A percentile compares a stretch with the other conserved stretches of the same genome.
phyloP scores from a whole-genome alignment of 371 early-diverging fungal genomes.

The Gilbertella persicaria region DNA sequence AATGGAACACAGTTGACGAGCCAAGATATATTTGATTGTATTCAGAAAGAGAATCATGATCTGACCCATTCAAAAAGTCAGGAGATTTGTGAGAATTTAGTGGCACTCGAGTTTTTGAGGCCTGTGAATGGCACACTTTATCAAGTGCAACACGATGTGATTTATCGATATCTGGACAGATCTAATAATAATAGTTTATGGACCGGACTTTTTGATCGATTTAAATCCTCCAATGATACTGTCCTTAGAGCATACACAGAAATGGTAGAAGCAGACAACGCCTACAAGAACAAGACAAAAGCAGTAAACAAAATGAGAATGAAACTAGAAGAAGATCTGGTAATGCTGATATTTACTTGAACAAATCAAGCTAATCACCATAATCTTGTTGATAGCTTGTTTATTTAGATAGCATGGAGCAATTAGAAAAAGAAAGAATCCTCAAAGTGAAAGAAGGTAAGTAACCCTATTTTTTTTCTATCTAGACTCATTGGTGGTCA shows the following conservation, averaged over 20 bases:
- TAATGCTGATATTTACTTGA: not conserved
- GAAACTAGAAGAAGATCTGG: constrained; percentile 62
- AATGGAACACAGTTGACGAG: constrained; percentile 15
- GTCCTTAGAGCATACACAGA: constrained; percentile 12
- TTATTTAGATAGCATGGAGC: constrained; percentile 62
- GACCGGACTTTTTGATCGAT: not conserved
- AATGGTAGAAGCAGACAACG: constrained; percentile 58
- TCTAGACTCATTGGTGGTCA: constrained; percentile 20
- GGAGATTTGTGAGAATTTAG: constrained; percentile 17
- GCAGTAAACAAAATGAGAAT: constrained; percentile 60
- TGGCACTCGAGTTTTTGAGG: constrained; percentile 11
- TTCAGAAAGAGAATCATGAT: constrained; percentile 1
- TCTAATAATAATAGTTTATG: constrained; percentile 1
- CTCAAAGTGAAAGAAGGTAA: constrained; percentile 54
- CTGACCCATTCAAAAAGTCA: constrained; percentile 1
- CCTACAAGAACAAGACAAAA: constrained; percentile 58
- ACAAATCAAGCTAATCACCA: not conserved
- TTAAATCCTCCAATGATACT: not conserved
- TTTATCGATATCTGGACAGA: constrained; percentile 15
- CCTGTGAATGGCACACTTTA: constrained; percentile 1
- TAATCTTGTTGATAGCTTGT: constrained; percentile 32
- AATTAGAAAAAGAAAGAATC: constrained; percentile 54
- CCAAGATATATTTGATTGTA: too few relatives aligned
- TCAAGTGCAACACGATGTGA: constrained; percentile 17
- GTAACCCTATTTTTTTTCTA: too few relatives aligned